Conservation (phyloP, 495 filamentous ascomycete genomes). For the Tuber umbilicatum region DNA sequence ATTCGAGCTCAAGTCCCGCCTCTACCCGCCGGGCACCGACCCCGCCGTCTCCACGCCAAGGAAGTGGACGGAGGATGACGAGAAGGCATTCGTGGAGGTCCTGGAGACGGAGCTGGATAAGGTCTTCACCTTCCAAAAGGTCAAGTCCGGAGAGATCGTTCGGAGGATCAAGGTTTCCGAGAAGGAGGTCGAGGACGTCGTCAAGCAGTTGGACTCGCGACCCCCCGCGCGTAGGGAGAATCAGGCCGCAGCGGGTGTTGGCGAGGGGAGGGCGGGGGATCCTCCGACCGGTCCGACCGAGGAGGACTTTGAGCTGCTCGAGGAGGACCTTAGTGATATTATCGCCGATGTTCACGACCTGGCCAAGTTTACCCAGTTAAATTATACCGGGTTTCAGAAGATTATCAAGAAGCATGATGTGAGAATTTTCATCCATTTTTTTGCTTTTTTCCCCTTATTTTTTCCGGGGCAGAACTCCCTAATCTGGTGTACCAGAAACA, state of each 20-base stretch:
- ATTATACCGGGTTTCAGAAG: conserved; percentile 99
- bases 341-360: conserved; percentile 98
- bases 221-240: conserved; percentile 40
- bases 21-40: conserved; percentile 52
- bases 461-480: neutral
- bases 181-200: conserved; percentile 80
- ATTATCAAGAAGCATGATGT: conserved; percentile 99
- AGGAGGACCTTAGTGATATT: conserved; percentile 92
- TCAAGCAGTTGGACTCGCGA: conserved; percentile 60
- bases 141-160: conserved; percentile 90
- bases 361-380: conserved; percentile 96
- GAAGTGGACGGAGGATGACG: conserved; percentile 86
- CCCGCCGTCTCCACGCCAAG: conserved; percentile 50
- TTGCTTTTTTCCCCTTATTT: neutral
- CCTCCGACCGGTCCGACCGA: conserved; percentile 59
- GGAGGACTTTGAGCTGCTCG: conserved; percentile 87
- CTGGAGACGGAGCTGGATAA: conserved; percentile 92
- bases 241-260: conserved; percentile 43
- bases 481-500: conserved; percentile 58
- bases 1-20: conserved; percentile 60
- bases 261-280: conserved; percentile 16
- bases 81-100: conserved; percentile 75
- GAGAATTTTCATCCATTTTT: conserved; percentile 42
- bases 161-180: conserved; percentile 79
- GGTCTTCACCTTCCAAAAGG: conserved; percentile 90